These are phyloP conservation scores for Ceratonia siliqua DNA, from an alignment of 306 rosid genomes.

Conservation along the genomic window DNA sequence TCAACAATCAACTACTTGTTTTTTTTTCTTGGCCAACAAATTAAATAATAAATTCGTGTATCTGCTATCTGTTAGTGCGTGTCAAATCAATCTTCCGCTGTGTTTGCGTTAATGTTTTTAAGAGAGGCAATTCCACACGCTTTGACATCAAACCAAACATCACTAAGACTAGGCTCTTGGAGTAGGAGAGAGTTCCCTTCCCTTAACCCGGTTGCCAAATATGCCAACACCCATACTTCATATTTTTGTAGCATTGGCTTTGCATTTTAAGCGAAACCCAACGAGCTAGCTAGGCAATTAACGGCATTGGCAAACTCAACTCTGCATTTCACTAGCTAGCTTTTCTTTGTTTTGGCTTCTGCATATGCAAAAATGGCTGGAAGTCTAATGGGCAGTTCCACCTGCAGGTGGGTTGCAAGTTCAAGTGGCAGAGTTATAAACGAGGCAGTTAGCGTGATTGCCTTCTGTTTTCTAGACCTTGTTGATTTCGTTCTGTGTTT, in stretches of 20 bases:
- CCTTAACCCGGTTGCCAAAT: background rate
- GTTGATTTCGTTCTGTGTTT: conserved; percentile 69
- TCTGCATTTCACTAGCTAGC: too few species aligned
- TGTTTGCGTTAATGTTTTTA: conserved; percentile 41
- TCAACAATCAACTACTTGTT: conserved; percentile 92
- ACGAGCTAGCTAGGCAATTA: too few species aligned
- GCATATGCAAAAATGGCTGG: conserved; percentile 13
- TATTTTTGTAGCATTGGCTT: too few species aligned
- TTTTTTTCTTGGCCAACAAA: conserved; percentile 73
- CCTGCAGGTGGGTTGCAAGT: conserved; percentile 39
- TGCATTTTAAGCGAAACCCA: background rate
- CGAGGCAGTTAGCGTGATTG: conserved; percentile 68
- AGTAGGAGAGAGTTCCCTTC: background rate
- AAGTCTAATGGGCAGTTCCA: conserved; percentile 38
- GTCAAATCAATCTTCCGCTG: conserved; percentile 25
- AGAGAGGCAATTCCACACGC: conserved; percentile 55
- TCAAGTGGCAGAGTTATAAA: conserved; percentile 53
- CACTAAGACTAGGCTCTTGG: background rate
- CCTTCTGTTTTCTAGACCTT: conserved; percentile 62
- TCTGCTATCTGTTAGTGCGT: conserved; percentile 37
- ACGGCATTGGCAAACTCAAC: background rate
- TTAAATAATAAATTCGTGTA: conserved; percentile 60
- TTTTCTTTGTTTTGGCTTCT: background rate
- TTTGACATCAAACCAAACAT: conserved; percentile 37
- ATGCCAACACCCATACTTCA: background rate